Base-by-base conservation (phyloP, 208 protist genomes). In the Endotrypanum monterogeii region DNA sequence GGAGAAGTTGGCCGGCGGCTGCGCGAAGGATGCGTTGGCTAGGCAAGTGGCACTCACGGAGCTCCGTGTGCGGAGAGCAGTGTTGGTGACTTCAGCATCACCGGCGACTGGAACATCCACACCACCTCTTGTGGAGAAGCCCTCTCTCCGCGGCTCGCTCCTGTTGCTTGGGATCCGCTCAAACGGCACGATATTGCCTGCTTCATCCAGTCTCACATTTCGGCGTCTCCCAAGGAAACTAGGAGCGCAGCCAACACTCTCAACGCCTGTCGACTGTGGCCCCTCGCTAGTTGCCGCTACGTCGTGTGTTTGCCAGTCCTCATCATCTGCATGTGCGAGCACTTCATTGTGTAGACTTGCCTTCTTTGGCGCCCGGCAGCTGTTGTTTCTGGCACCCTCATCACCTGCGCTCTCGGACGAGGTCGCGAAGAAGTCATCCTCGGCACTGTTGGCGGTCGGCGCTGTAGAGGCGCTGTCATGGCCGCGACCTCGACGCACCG, bases 351-450 rank as follows among this genome's bases (percentile, higher is more conserved):
- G 56, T 7, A 16, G 1, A 18, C 6, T 5, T 7, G 56, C 56
- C 56, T 41, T 41, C 5, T 61, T 61, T 1, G 6, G 57, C 32
- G 57, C 9, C 14, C 35, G 20, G 20, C 56, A 11, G 2, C 8
- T 30, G 55, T 41, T 63, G 72, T 48, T 37, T 9, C 54, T 60
- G 58, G 58, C 65, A 41, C 60, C 66, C 11, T 68, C 44, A 12
- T 54, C 39, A 41, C 41, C 54, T 11, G 23, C n/a, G 23, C 18
- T 55, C 55, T 54, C 30, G 20, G 48, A 71, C 35, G 55, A 67
- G 30, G 65, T 61, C 7, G 55, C 78, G 20, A 83, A 83, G 61
- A 83, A 83, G 52, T 66, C 73, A 0, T 65, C 73, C 35, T 83
- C 78, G 51, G 57, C 68, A 56, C 76, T 80, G 48, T 71, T 67